These are phyloP conservation scores for Barbarea vulgaris DNA, from an alignment of 345 rosid genomes.

Conservation along the genomic window DNA sequence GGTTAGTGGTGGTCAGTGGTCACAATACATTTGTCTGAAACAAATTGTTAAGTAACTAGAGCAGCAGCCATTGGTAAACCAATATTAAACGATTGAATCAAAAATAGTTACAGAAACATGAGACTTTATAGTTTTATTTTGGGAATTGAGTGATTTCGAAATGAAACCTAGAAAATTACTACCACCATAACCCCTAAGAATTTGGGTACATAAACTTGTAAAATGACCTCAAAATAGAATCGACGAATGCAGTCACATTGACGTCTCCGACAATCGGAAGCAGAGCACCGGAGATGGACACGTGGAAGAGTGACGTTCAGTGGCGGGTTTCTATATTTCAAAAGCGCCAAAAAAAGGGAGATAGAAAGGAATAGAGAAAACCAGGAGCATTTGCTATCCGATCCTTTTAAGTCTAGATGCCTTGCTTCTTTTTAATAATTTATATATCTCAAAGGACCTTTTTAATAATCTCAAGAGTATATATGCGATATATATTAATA, in stretches of 20 bases:
- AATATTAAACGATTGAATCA: not conserved
- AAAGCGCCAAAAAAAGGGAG: slow-evolving; percentile 5
- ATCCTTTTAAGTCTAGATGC: not conserved
- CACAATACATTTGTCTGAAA: not conserved
- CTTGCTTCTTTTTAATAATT: not conserved
- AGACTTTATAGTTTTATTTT: not conserved
- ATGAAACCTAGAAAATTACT: not conserved
- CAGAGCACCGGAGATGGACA: not conserved
- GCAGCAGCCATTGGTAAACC: not conserved
- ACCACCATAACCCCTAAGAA: not conserved
- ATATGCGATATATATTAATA: too few relatives aligned
- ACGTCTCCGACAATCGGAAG: not conserved
- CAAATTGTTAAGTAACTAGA: not conserved
- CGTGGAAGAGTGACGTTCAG: slow-evolving; percentile 7
- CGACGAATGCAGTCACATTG: not conserved
- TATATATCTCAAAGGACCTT: not conserved
- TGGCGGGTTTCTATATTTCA: slow-evolving; percentile 19
- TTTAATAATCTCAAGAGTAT: too few relatives aligned
- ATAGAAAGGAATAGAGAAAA: not conserved
- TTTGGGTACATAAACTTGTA: not conserved
- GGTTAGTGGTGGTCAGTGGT: not conserved
- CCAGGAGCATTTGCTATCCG: not conserved
- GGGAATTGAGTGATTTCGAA: not conserved
- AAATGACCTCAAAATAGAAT: not conserved
- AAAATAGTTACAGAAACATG: not conserved